Evolutionary conservation across 306 rosid species (phyloP).

Genomic region (Medicago lupulina): DNA sequence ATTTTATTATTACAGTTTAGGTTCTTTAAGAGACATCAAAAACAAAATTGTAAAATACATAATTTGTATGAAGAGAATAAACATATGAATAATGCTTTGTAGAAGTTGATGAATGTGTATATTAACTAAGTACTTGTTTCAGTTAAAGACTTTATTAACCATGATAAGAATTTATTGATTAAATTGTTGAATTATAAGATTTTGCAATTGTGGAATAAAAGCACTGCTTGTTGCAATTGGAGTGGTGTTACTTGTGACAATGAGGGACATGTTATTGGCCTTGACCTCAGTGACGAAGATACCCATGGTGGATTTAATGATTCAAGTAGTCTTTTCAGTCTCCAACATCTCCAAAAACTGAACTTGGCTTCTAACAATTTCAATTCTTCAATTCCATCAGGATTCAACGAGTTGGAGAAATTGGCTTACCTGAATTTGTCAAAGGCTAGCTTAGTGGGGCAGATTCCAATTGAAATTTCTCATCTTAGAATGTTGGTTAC

Average conservation of each 20-base stretch:
- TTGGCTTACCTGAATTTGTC: conserved; percentile 37
- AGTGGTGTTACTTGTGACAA: neutral
- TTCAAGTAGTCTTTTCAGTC: conserved; percentile 37
- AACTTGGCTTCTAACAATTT: neutral
- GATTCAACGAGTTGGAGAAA: conserved; percentile 20
- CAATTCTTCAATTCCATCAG: conserved; percentile 10
- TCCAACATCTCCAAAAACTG: conserved; percentile 36
- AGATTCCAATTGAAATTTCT: conserved; percentile 29
- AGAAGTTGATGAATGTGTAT: too few species aligned
- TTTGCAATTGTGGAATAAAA: neutral
- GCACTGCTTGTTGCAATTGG: too few species aligned
- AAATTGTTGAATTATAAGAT: too few species aligned
- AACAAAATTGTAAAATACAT: too few species aligned
- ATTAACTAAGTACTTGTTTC: too few species aligned
- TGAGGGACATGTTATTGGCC: conserved; percentile 25
- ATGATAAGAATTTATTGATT: too few species aligned
- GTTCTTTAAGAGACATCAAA: too few species aligned
- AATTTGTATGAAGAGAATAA: too few species aligned
- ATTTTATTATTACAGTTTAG: too few species aligned
- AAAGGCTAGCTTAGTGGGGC: neutral
- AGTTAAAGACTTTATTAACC: too few species aligned
- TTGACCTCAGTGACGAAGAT: conserved; percentile 21
- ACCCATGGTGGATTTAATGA: conserved; percentile 22
- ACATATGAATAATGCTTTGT: too few species aligned
- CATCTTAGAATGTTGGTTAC: conserved; percentile 3